Base-by-base conservation (phyloP, 2,329 filamentous ascomycete genomes). In the Cladorrhinum sp. region DNA sequence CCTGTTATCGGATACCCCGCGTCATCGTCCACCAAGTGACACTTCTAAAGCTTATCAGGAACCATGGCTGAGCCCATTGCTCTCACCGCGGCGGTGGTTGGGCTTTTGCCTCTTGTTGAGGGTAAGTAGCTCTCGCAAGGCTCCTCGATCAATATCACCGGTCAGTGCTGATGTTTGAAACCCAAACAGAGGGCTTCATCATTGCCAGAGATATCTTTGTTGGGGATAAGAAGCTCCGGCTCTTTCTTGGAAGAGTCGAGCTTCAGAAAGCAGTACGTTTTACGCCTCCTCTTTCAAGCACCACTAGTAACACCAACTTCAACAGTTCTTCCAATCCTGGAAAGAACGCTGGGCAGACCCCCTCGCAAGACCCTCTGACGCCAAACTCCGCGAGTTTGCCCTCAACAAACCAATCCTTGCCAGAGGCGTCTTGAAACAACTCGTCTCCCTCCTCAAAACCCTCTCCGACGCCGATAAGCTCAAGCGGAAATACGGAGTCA, bases 391-490 rank as follows among this genome's bases (percentile, higher is more conserved):
- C 3, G 49, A 18, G 8, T 61, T 57, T 26, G 55, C 49, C 1
- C n/a, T 12, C 21, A 20, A 12, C 10, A 57, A 54, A 18, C 59
- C 54, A 3, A 21, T 53, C 12, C 14, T 57, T 18, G 60, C 54
- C 21, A 33, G 55, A n/a, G 58, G 46, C 3, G 23, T 60, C 5
- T 33, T 53, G 1, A 55, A 63, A 21, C 58, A 63, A 16, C 16
- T 63, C 2, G 23, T 61, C 6, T n/a, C 30, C 1, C 18, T 60
- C n/a, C 51, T 63, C 18, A 55, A 53, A 8, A 56, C 50, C 3
- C n/a, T 61, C 23, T 33, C 51, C 2, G 52, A 63, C 16, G 55
- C 55, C 14, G 58, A 61, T 3, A 58, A 57, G 21, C 58, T 63
- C 14, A 48, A 61, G 10, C 28, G 24, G 7, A 52, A 24, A 18